Evolutionary conservation across 2,329 filamentous ascomycete species (phyloP), one percentile per base, ranked within the genome.

Genomic region (Colletotrichum cuscutae): DNA sequence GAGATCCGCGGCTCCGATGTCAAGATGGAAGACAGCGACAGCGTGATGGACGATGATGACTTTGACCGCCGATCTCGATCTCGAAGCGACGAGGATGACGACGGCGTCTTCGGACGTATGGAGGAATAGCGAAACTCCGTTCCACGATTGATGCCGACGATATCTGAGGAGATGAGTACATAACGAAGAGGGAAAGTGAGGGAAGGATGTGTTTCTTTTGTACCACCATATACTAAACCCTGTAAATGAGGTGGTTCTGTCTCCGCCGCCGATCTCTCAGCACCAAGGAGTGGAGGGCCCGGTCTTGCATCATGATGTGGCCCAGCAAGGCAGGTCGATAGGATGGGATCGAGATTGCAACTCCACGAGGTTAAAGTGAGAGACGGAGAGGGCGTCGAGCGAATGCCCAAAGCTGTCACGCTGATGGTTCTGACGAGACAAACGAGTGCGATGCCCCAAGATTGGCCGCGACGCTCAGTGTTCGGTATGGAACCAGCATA

Each of bases 91-190:
- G 95, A 98, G 77, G 95, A 97, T 75, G 96, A 98, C 76, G 95
- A 98, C 76, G 95, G 95, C 80, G 93, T 98, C 78, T 99, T 99
- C 86, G 95, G 95, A 70, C 91, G 91, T 77, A 98, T 98, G 96
- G 97, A 99, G 84, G 95, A 97, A 83, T 97, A 87, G 71, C 53
- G 59, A 32, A 15, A 19, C 42, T 57, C 53, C 66, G 9, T 46
- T 65, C 66, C 60, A 61, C 66, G 54, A 11, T 61, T 65, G 66
- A 72, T 72, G 70, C 70, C 70, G 70, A 70, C 66, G 56, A 70
- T 72, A 72, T 70, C 70, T 72, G 66, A 72, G 66, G 70, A 72
- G 49, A 72, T 74, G 69, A 74, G 69, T 72, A 63, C 60, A 68
- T 68, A 65, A 72, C 78, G 75, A 76, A 76, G 75, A 77, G 79